These are phyloP conservation scores for Colletotrichum gloeosporioides DNA, from an alignment of 2,329 filamentous ascomycete genomes.

Conservation along the genomic window DNA sequence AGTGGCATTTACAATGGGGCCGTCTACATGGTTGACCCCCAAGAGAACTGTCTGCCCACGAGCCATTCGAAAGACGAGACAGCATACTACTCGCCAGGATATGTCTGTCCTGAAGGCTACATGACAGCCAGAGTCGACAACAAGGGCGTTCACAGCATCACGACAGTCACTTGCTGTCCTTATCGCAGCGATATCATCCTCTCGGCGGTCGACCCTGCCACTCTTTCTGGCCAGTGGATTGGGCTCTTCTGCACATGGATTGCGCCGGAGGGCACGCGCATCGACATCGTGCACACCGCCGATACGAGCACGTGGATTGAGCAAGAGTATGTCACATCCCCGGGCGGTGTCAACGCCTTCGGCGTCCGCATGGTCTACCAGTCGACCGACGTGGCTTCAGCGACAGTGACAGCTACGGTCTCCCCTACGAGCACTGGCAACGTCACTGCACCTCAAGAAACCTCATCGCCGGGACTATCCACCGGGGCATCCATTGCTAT, in stretches of 20 bases:
- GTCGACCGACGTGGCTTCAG: slow-evolving; percentile 20
- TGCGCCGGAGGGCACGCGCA: slow-evolving; percentile 10
- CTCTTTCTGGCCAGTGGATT: slow-evolving; percentile 16
- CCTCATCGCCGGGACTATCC: background rate
- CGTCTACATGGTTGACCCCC: slow-evolving; percentile 21
- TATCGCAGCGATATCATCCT: slow-evolving; percentile 22
- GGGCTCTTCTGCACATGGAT: slow-evolving; percentile 28
- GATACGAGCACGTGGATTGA: slow-evolving; percentile 16
- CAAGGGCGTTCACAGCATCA: slow-evolving; percentile 25
- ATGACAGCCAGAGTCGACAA: slow-evolving; percentile 26
- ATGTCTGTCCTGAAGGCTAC: slow-evolving; percentile 8
- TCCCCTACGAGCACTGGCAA: background rate
- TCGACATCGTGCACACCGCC: slow-evolving; percentile 21
- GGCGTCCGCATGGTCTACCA: slow-evolving; percentile 30
- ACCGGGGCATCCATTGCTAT: background rate
- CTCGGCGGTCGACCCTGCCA: slow-evolving; percentile 24
- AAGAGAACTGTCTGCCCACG: slow-evolving; percentile 22
- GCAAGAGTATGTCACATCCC: slow-evolving; percentile 6
- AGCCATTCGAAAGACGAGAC: slow-evolving; percentile 17
- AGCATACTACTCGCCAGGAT: slow-evolving; percentile 16
- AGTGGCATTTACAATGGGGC: slow-evolving; percentile 11
- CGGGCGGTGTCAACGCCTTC: slow-evolving; percentile 25
- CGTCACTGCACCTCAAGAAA: background rate
- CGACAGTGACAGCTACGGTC: background rate
- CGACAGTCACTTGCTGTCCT: slow-evolving; percentile 30